A percentile compares a stretch with the other conserved stretches of the same genome.
Evolutionary conservation across 176 grass and related monocot species (phyloP).

Genomic region (Carex scoparia): DNA sequence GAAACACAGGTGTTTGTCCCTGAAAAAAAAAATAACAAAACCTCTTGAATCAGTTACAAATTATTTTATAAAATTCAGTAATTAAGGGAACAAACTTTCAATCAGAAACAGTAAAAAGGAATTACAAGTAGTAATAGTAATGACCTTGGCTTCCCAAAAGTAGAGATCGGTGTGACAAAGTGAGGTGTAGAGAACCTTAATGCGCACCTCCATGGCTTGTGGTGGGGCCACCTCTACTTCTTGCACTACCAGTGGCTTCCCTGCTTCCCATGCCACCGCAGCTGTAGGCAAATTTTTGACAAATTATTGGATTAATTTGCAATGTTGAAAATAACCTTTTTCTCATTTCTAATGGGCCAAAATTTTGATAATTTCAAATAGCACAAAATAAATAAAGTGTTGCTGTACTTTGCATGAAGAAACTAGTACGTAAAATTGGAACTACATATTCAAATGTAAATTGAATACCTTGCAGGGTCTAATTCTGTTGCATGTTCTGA

Average conservation of each 20-base stretch:
- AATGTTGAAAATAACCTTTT: background rate
- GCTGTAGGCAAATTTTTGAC: slow-evolving; percentile 24
- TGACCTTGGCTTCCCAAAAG: slow-evolving; percentile 88
- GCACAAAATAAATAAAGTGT: background rate
- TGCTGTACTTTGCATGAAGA: too few species aligned
- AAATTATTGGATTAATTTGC: background rate
- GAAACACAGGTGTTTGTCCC: slow-evolving; percentile 82
- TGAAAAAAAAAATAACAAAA: slow-evolving; percentile 24
- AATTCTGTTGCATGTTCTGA: background rate
- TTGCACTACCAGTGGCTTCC: slow-evolving; percentile 61
- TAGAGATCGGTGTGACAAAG: slow-evolving; percentile 87
- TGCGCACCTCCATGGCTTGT: slow-evolving; percentile 64
- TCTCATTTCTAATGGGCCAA: background rate
- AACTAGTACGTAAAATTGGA: background rate
- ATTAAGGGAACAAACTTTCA: too few species aligned
- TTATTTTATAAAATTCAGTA: background rate
- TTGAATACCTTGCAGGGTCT: background rate
- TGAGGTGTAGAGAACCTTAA: slow-evolving; percentile 70
- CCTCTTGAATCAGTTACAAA: background rate
- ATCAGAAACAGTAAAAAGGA: too few species aligned
- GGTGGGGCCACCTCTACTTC: slow-evolving; percentile 79
- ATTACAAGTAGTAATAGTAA: background rate
- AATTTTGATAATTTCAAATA: background rate
- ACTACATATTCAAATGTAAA: background rate
- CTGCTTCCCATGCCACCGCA: slow-evolving; percentile 69